These are phyloP conservation scores for Ganoderma sinense DNA, from an alignment of 1,284 basidiomycete species.

Conservation along the genomic window DNA sequence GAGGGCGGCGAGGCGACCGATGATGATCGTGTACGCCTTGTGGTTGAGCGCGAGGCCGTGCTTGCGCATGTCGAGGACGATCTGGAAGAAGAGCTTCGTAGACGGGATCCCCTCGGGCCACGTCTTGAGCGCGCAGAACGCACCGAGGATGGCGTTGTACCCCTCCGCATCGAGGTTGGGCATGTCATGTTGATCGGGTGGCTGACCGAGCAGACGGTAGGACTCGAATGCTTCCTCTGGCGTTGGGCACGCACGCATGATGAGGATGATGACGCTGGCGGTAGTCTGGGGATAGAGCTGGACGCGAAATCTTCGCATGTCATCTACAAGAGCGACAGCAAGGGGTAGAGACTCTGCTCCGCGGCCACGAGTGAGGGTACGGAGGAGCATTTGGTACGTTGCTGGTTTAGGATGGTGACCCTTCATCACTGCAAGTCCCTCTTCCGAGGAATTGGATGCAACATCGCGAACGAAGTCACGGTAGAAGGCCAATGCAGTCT, in stretches of 20 bases:
- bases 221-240: conserved; percentile 67
- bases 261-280: conserved; percentile 61
- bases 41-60: conserved; percentile 66
- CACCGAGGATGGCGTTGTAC: conserved; percentile 66
- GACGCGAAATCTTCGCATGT: conserved; percentile 49
- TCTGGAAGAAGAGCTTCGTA: conserved; percentile 70
- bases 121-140: conserved; percentile 62
- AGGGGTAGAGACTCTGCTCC: conserved; percentile 53
- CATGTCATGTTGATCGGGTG: conserved; percentile 36
- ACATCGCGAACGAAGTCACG: conserved; percentile 44
- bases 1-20: conserved; percentile 61
- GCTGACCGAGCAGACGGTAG: conserved; percentile 56
- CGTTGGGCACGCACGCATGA: conserved; percentile 61
- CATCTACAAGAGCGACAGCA: conserved; percentile 61
- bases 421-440: not conserved
- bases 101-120: conserved; percentile 37
- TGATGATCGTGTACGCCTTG: conserved; percentile 76
- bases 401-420: conserved; percentile 36
- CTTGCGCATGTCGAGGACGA: conserved; percentile 85
- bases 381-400: conserved; percentile 65
- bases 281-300: conserved; percentile 48
- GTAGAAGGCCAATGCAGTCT: conserved; percentile 60
- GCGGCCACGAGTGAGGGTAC: conserved; percentile 54
- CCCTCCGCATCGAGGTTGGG: conserved; percentile 59
- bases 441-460: conserved; percentile 1